Evolutionary conservation across 1,284 basidiomycete genomes (phyloP).

Genomic region (Rhodotorula glutinis): DNA sequence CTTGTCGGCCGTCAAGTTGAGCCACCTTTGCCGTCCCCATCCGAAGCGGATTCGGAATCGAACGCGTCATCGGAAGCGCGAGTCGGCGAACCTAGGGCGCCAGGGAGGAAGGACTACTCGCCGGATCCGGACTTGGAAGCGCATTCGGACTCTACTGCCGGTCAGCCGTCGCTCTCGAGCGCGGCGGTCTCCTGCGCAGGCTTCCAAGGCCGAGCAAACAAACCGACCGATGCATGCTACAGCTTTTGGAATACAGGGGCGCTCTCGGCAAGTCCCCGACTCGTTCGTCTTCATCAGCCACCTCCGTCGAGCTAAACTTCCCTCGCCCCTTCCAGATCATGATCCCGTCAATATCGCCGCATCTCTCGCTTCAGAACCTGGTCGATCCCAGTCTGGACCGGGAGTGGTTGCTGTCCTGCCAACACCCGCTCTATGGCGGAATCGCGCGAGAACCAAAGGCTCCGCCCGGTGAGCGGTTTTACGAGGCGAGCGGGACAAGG

Average conservation of each 20-base stretch:
- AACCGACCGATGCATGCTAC: slow-evolving; percentile 85
- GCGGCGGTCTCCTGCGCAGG: slow-evolving; percentile 50
- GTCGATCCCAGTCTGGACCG: slow-evolving; percentile 53
- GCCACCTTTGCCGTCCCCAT: slow-evolving; percentile 5
- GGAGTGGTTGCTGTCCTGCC: slow-evolving; percentile 66
- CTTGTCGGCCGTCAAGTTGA: slow-evolving; percentile 65
- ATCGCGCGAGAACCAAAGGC: slow-evolving; percentile 76
- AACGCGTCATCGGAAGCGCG: neutral
- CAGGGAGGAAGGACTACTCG: no score
- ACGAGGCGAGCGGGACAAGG: neutral
- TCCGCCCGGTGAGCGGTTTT: slow-evolving; percentile 59
- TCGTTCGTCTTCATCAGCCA: slow-evolving; percentile 4
- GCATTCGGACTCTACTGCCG: neutral
- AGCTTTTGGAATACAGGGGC: slow-evolving; percentile 89
- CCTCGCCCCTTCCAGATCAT: slow-evolving; percentile 12
- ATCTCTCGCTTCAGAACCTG: neutral
- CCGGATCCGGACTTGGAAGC: no score
- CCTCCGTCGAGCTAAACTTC: neutral
- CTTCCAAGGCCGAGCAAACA: slow-evolving; percentile 79
- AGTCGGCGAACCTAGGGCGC: neutral
- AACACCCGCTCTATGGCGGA: slow-evolving; percentile 73
- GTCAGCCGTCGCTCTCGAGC: neutral
- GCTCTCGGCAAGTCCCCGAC: slow-evolving; percentile 57
- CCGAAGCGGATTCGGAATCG: neutral
- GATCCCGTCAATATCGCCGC: neutral